Evolutionary conservation across 257 asterid genomes (phyloP), one percentile per base, ranked within the genome.

Genomic region (Anisodus tanguticus): DNA sequence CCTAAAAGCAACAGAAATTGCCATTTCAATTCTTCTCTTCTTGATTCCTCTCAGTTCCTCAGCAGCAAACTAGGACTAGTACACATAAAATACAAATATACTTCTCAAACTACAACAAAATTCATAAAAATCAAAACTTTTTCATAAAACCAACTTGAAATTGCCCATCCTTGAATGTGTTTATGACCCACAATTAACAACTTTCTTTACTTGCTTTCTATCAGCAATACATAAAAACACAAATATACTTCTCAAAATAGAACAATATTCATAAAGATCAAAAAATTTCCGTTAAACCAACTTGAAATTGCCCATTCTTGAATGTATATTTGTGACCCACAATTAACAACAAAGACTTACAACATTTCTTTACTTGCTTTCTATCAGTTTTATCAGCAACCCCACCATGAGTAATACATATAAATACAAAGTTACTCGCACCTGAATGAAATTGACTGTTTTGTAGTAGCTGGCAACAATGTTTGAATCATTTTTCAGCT

Each of bases 401-500:
- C 62, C 70, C 70, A 45, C 78, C 6, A 26, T 16, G 64, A 81
- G 78, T 15, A 11, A 26, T 43, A 41, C 53, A 31, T 49, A 58
- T 19, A 51, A 5, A 58, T 47, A 43, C 53, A 76, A 53, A 55
- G 39, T 78, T 39, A 49, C n/a, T n/a, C 13, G 4, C 51, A 57
- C 87, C 87, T 84, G 66, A 80, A 19, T 16, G 60, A 45, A 88
- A 54, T 47, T 43, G 85, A 77, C 31, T 82, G 63, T 68, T 84
- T 57, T n/a, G 13, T 7, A n/a, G 13, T 7, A 80, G 85, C 60
- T 35, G 69, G 51, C 49, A 68, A 37, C 47, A 64, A 84, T 22
- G 63, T 76, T 11, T 45, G 59, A 69, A 78, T 66, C 89, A 86
- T 88, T 37, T 85, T 54, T 43, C 19, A 77, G 41, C 47, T 12